phyloP scores from a whole-genome alignment of 768 basidiomycete species.

The Phlebiopsis flavidoalba region DNA sequence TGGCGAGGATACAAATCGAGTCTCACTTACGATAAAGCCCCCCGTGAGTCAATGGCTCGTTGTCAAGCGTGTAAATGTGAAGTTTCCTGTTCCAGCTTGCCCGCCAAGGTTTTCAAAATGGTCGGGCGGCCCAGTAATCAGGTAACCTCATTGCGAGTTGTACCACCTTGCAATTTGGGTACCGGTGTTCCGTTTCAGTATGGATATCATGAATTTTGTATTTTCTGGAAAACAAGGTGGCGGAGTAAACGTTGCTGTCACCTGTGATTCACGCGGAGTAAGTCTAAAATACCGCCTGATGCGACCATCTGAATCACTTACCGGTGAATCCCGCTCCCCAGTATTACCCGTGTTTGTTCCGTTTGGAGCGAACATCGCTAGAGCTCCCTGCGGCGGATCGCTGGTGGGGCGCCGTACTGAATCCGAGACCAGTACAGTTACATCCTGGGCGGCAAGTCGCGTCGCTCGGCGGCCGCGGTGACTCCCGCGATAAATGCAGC shows the following conservation, averaged over 20 bases:
- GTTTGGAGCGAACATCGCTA: background rate
- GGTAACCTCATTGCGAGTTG: background rate
- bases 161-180: background rate
- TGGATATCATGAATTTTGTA: background rate
- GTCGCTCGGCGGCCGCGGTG: background rate
- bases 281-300: background rate
- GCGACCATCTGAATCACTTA: background rate
- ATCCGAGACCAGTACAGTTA: background rate
- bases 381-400: background rate
- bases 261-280: background rate
- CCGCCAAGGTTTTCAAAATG: background rate
- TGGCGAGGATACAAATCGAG: background rate
- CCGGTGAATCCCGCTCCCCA: background rate
- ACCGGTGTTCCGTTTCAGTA: background rate
- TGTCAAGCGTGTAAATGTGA: background rate
- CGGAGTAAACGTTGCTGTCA: background rate
- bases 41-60: background rate
- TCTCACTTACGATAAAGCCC: background rate
- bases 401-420: background rate
- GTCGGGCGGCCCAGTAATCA: background rate
- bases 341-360: background rate
- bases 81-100: background rate
- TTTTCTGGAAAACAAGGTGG: constrained; percentile 1
- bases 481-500: background rate
- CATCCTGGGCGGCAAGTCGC: background rate